These are phyloP conservation scores for Malassezia arunalokei DNA, from an alignment of 1,284 basidiomycete genomes.

Conservation along the genomic window DNA sequence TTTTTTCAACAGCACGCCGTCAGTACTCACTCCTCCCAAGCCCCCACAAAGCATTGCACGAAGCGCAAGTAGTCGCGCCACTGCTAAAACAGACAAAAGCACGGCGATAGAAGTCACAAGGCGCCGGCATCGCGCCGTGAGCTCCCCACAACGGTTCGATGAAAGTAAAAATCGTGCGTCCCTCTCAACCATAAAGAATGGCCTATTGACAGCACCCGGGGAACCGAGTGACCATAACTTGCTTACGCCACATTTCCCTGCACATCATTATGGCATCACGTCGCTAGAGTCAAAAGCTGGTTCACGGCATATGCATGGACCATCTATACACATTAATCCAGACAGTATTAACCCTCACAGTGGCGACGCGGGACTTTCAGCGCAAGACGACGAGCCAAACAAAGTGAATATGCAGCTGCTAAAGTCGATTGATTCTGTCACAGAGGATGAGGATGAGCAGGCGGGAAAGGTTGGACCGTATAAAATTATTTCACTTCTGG, in stretches of 20 bases:
- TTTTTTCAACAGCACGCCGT: conserved; percentile 24
- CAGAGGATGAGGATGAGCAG: conserved; percentile 31
- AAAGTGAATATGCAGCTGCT: neutral
- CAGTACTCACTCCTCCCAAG: conserved; percentile 3
- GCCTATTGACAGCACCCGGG: neutral
- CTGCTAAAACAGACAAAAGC: neutral
- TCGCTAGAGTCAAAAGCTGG: neutral
- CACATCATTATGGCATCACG: neutral
- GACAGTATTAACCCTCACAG: conserved; percentile 9
- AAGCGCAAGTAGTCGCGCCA: conserved; percentile 4
- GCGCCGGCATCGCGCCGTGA: conserved; percentile 13
- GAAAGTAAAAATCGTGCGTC: neutral
- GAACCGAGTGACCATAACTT: neutral
- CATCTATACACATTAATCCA: conserved; percentile 19
- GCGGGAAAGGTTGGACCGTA: conserved; percentile 29
- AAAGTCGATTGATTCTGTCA: conserved; percentile 15
- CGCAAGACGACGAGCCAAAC: neutral
- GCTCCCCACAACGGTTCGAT: conserved; percentile 3
- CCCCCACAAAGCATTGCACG: conserved; percentile 7
- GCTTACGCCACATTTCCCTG: neutral
- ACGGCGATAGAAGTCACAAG: neutral
- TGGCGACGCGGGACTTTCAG: neutral
- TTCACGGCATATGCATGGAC: conserved; percentile 21
- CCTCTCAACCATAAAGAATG: neutral
- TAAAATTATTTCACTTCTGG: conserved; percentile 28